Conservation (phyloP, 495 filamentous ascomycete genomes). For the Rostrohypoxylon terebratum region DNA sequence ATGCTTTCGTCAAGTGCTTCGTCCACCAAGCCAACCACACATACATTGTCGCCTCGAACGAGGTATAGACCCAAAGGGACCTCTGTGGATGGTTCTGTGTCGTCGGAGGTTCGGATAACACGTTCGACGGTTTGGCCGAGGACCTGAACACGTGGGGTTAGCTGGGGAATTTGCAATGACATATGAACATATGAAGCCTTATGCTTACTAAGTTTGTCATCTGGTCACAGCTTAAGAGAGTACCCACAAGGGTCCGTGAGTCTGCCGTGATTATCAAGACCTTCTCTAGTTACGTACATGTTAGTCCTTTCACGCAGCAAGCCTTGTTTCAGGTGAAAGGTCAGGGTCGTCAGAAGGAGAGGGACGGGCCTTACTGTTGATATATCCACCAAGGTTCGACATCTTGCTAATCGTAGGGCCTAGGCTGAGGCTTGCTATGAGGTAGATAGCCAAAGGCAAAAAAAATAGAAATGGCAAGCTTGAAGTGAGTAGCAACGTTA, state of each 20-base stretch:
- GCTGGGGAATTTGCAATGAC: background rate
- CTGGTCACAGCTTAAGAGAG: constrained; percentile 87
- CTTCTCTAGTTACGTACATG: constrained; percentile 71
- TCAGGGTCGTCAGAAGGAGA: background rate
- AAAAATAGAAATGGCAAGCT: background rate
- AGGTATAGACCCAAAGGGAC: constrained; percentile 89
- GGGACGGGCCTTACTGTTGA: constrained; percentile 48
- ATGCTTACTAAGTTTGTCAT: constrained; percentile 81
- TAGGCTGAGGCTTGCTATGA: background rate
- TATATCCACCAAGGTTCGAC: constrained; percentile 50
- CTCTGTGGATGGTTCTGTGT: constrained; percentile 82
- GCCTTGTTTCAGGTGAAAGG: constrained; percentile 21
- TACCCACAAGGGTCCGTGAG: constrained; percentile 87
- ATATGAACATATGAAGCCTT: constrained; percentile 10
- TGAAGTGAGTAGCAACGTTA: background rate
- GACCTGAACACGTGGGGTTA: constrained; percentile 59
- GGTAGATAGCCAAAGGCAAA: background rate
- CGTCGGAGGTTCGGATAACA: constrained; percentile 85
- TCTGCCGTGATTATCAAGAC: constrained; percentile 93
- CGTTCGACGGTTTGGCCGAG: constrained; percentile 87
- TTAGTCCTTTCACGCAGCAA: constrained; percentile 43
- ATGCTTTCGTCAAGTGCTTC: constrained; percentile 88
- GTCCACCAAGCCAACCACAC: constrained; percentile 88
- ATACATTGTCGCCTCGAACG: constrained; percentile 94
- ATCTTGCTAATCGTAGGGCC: constrained; percentile 29